Percentiles rank a stretch among this genome's conserved stretches.
These are phyloP conservation scores for Colletotrichum tamarilloi DNA, from an alignment of 2,329 filamentous ascomycete species.

Conservation along the genomic window DNA sequence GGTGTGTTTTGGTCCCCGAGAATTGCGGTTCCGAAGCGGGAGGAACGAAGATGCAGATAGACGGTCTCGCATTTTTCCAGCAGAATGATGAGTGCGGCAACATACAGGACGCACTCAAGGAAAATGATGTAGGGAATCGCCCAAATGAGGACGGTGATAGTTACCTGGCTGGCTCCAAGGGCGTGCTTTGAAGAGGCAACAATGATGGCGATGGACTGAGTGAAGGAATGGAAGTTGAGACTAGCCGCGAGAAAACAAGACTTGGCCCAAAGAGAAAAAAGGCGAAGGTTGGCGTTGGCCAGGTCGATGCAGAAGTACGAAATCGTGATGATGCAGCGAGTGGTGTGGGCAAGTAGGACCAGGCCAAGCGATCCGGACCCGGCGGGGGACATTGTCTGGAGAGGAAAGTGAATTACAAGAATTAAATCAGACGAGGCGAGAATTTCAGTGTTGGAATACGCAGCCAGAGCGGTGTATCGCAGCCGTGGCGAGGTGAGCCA, in stretches of 20 bases:
- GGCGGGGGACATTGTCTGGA: constrained; percentile 15
- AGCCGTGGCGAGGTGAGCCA: not conserved
- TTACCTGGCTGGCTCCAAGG: not conserved
- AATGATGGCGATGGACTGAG: not conserved
- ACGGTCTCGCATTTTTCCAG: constrained; percentile 30
- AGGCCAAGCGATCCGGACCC: constrained; percentile 15
- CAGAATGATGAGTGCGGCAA: not conserved
- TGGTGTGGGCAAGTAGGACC: constrained; percentile 8
- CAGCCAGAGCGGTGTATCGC: not conserved
- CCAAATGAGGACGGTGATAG: constrained; percentile 1
- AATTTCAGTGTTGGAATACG: not conserved
- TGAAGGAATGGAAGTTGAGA: not conserved
- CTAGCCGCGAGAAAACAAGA: not conserved
- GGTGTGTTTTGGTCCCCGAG: not conserved
- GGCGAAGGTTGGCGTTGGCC: not conserved
- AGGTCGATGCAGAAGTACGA: not conserved
- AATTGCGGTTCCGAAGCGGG: constrained; percentile 11
- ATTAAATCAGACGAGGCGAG: not conserved
- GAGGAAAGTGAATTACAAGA: not conserved
- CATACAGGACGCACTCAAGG: not conserved
- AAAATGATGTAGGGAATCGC: not conserved
- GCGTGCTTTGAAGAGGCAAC: not conserved
- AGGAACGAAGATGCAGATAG: constrained; percentile 28
- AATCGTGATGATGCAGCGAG: constrained; percentile 4
- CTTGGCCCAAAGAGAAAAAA: not conserved